Evolutionary conservation across 371 early-diverging fungal species (phyloP).

Genomic region (Actinomucor elegans): DNA sequence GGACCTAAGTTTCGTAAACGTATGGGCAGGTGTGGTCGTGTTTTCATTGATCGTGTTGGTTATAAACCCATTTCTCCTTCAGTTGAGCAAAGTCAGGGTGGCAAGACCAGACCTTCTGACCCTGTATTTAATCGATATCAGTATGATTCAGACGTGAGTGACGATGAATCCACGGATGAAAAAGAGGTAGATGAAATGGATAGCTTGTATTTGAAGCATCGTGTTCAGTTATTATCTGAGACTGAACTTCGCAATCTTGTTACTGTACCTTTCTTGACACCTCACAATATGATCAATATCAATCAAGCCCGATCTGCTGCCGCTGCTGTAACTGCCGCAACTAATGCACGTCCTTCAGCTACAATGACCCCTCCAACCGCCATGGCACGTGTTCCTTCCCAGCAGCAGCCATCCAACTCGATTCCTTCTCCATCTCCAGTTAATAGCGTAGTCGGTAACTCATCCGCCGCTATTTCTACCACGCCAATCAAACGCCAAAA

Average conservation of each 20-base stretch:
- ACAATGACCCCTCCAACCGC: not conserved
- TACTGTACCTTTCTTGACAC: conserved; percentile 38
- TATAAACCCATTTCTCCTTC: not conserved
- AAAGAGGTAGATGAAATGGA: conserved; percentile 38
- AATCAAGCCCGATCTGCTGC: conserved; percentile 14
- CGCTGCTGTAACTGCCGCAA: not conserved
- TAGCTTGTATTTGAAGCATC: conserved; percentile 39
- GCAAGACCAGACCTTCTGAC: conserved; percentile 24
- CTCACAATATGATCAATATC: conserved; percentile 27
- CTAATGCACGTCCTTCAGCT: not conserved
- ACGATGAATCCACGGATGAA: conserved; percentile 46
- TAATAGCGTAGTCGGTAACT: not conserved
- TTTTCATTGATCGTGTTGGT: conserved; percentile 53
- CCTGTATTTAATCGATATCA: conserved; percentile 22
- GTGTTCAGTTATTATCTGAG: conserved; percentile 51
- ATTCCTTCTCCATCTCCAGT: not conserved
- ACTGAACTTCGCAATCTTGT: conserved; percentile 52
- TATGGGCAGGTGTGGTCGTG: conserved; percentile 61
- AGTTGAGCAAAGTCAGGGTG: not conserved
- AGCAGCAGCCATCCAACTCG: not conserved
- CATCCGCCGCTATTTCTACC: conserved; percentile 6
- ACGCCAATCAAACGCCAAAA: conserved; percentile 38
- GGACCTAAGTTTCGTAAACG: conserved; percentile 46
- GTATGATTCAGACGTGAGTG: conserved; percentile 55
- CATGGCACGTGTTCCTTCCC: not conserved